Evolutionary conservation across 176 grass and related monocot genomes (phyloP).

Genomic region (Oryza glumipatula): DNA sequence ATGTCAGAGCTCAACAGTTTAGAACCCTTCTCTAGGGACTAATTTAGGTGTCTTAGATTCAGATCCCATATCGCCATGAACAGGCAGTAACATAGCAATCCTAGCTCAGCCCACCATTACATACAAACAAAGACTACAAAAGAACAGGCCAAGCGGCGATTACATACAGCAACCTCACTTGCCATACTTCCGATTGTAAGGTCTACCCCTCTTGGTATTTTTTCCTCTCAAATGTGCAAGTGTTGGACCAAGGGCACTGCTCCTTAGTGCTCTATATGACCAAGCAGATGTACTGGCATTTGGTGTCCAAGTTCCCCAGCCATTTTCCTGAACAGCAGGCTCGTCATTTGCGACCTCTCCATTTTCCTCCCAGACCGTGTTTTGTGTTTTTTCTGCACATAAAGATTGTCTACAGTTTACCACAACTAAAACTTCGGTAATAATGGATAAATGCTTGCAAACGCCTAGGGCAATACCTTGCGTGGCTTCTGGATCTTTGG

Average conservation of each 20-base stretch:
- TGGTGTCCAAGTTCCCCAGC: slow-evolving; percentile 61
- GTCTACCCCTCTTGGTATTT: slow-evolving; percentile 34
- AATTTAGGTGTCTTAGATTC: background rate
- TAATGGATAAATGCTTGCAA: slow-evolving; percentile 15
- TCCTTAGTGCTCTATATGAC: slow-evolving; percentile 74
- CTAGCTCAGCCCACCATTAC: background rate
- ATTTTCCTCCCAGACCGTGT: slow-evolving; percentile 48
- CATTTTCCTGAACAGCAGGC: slow-evolving; percentile 54
- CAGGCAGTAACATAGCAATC: background rate
- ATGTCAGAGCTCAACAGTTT: background rate
- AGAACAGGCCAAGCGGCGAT: background rate
- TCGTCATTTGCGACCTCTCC: slow-evolving; percentile 39
- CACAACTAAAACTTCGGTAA: background rate
- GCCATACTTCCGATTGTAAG: slow-evolving; percentile 27
- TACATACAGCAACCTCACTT: slow-evolving; percentile 18
- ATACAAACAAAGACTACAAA: slow-evolving; percentile 1
- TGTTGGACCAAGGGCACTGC: slow-evolving; percentile 81
- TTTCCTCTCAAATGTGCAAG: slow-evolving; percentile 67
- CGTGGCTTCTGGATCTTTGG: slow-evolving; percentile 1
- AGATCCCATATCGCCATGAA: background rate
- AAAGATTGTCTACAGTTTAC: background rate
- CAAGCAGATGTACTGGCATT: slow-evolving; percentile 63
- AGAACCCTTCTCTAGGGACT: background rate
- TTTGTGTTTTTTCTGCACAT: slow-evolving; percentile 39
- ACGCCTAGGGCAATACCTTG: slow-evolving; percentile 39